phyloP scores from a whole-genome alignment of 257 asterid genomes.

The Gardenia jasminoides region DNA sequence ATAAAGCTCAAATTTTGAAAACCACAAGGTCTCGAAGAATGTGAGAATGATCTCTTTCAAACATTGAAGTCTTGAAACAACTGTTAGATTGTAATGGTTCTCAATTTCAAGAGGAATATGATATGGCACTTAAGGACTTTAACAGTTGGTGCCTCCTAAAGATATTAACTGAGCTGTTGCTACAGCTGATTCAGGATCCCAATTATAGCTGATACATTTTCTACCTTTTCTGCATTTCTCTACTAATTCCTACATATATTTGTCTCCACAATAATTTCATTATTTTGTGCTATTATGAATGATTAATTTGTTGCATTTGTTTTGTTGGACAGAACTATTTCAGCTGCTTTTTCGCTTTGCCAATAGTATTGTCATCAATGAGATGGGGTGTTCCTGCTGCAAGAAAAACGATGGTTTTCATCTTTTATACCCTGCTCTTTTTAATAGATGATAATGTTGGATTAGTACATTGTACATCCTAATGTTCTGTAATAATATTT shows the following conservation, averaged over 20 bases:
- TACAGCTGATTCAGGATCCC: neutral
- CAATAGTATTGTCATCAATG: conserved; percentile 85
- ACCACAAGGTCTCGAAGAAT: neutral
- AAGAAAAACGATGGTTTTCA: conserved; percentile 83
- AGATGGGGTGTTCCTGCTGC: conserved; percentile 95
- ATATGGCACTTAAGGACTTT: neutral
- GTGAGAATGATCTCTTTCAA: neutral
- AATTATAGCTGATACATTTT: neutral
- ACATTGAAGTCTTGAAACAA: neutral
- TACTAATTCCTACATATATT: neutral
- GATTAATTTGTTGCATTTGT: conserved; percentile 13
- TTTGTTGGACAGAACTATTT: conserved; percentile 66
- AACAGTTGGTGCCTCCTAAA: neutral
- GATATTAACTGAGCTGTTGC: neutral
- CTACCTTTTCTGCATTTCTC: too few relatives aligned
- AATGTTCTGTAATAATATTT: conserved; percentile 5
- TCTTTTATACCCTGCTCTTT: conserved; percentile 4
- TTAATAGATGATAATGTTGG: neutral
- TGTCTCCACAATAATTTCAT: neutral
- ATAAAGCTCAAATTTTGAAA: neutral
- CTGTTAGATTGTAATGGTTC: neutral
- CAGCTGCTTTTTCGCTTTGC: conserved; percentile 88
- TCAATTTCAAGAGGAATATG: neutral
- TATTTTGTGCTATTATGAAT: neutral
- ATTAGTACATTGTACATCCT: neutral